Percentiles rank a stretch among this genome's conserved stretches.
phyloP scores from a whole-genome alignment of 345 rosid genomes.

The Kandelia obovata region DNA sequence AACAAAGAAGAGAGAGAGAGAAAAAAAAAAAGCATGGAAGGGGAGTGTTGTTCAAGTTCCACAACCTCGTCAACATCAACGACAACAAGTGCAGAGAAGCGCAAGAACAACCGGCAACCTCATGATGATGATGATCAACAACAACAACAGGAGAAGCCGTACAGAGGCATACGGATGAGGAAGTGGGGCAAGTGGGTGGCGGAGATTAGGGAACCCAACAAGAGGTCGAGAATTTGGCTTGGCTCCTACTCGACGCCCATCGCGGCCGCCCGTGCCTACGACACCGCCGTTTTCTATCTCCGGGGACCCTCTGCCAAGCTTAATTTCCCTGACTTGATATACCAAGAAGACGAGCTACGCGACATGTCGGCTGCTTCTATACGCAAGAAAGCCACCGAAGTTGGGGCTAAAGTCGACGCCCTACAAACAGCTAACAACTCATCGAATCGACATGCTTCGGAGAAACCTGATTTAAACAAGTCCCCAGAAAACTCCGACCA shows the following conservation, averaged over 20 bases:
- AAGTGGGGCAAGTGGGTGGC: slow-evolving; percentile 63
- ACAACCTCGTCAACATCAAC: slow-evolving; percentile 4
- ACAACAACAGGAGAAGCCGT: slow-evolving; percentile 29
- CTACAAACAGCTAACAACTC: slow-evolving; percentile 11
- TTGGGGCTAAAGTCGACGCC: slow-evolving; percentile 47
- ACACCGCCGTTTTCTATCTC: slow-evolving; percentile 51
- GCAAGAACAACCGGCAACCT: slow-evolving; percentile 18
- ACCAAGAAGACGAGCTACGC: slow-evolving; percentile 13
- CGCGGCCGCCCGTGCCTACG: slow-evolving; percentile 53
- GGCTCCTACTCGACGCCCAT: slow-evolving; percentile 44
- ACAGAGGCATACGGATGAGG: slow-evolving; percentile 50
- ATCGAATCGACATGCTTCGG: background rate
- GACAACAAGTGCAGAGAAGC: background rate
- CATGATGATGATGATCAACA: background rate
- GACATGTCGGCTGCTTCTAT: slow-evolving; percentile 41
- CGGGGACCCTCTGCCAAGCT: slow-evolving; percentile 49
- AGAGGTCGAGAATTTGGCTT: slow-evolving; percentile 47
- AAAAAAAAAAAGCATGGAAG: slow-evolving; percentile 15
- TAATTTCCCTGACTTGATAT: slow-evolving; percentile 44
- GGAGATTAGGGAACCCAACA: slow-evolving; percentile 50
- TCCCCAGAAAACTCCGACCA: slow-evolving; percentile 32
- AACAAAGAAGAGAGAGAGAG: background rate
- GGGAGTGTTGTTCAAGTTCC: slow-evolving; percentile 9
- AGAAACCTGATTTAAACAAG: slow-evolving; percentile 45
- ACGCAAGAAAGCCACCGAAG: slow-evolving; percentile 44